Conservation (phyloP, 2,329 filamentous ascomycete genomes). For the Pseudocercospora macadamiae region DNA sequence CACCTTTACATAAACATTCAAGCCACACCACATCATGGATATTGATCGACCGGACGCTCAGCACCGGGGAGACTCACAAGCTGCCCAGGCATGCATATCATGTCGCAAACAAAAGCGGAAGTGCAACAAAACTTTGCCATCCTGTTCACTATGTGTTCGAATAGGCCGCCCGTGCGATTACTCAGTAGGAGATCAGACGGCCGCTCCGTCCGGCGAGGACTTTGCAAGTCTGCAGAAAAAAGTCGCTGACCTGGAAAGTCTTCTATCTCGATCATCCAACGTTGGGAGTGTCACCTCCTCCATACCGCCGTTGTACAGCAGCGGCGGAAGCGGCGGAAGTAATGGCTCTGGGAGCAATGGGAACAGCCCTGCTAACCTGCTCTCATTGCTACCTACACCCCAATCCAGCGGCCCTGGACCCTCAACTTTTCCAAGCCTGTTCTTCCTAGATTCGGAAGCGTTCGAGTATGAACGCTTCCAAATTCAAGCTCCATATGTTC, state of each 20-base stretch:
- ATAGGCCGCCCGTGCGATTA: slow-evolving; percentile 34
- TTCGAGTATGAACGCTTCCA: slow-evolving; percentile 44
- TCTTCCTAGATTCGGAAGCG: slow-evolving; percentile 49
- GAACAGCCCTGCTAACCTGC: slow-evolving; percentile 30
- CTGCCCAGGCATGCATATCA: slow-evolving; percentile 48
- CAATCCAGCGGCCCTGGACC: slow-evolving; percentile 15
- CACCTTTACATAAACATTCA: too few species aligned
- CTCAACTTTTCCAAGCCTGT: slow-evolving; percentile 45
- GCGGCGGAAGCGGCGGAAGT: slow-evolving; percentile 15
- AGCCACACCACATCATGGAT: background rate
- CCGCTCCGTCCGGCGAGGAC: slow-evolving; percentile 25
- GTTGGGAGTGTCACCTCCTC: background rate
- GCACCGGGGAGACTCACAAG: background rate
- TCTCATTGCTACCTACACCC: slow-evolving; percentile 29
- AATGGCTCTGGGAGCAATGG: slow-evolving; percentile 24
- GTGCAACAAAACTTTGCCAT: slow-evolving; percentile 56
- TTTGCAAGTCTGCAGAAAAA: slow-evolving; percentile 29
- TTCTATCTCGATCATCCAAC: slow-evolving; percentile 16
- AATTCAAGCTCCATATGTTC: slow-evolving; percentile 44
- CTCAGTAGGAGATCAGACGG: slow-evolving; percentile 19
- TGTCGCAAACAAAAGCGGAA: slow-evolving; percentile 56
- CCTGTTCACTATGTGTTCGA: slow-evolving; percentile 50
- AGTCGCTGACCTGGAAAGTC: slow-evolving; percentile 28
- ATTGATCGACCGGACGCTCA: background rate
- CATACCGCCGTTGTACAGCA: slow-evolving; percentile 5